A percentile compares a stretch with the other conserved stretches of the same genome.
Evolutionary conservation across 148 eudicot genomes (phyloP).

Genomic region (Chenopodium suecicum): DNA sequence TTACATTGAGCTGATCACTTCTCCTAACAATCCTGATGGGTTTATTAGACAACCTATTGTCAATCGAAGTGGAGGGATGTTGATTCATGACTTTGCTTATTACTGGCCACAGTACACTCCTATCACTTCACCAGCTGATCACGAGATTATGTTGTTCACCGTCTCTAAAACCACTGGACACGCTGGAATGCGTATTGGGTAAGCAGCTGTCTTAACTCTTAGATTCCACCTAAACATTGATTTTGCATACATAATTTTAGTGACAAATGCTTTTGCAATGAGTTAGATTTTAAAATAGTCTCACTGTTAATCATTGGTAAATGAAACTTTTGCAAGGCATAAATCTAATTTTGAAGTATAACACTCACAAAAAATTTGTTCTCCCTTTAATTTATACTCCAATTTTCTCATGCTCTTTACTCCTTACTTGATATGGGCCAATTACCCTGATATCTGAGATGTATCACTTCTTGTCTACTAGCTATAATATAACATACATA

Average conservation of each 20-base stretch:
- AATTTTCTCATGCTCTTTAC: no score
- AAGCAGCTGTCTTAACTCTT: constrained; percentile 13
- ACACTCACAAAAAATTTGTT: neutral
- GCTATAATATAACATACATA: neutral
- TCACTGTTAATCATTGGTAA: neutral
- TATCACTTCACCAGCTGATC: constrained; percentile 66
- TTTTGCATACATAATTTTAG: neutral
- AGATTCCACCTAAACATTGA: neutral
- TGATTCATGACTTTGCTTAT: constrained; percentile 86
- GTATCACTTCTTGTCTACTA: neutral
- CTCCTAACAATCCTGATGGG: constrained; percentile 98
- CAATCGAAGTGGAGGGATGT: constrained; percentile 57
- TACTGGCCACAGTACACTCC: constrained; percentile 99
- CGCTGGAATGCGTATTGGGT: constrained; percentile 97
- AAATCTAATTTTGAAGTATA: no score
- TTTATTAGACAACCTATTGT: constrained; percentile 63
- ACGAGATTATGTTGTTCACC: constrained; percentile 89
- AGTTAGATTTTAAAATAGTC: neutral
- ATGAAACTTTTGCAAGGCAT: neutral
- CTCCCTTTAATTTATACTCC: neutral
- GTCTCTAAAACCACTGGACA: constrained; percentile 97
- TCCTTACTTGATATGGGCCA: neutral
- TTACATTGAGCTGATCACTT: constrained; percentile 90
- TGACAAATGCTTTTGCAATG: neutral
- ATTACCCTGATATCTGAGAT: neutral